Evolutionary conservation across 257 asterid species (phyloP).

Genomic region (Solanum paucissectum): DNA sequence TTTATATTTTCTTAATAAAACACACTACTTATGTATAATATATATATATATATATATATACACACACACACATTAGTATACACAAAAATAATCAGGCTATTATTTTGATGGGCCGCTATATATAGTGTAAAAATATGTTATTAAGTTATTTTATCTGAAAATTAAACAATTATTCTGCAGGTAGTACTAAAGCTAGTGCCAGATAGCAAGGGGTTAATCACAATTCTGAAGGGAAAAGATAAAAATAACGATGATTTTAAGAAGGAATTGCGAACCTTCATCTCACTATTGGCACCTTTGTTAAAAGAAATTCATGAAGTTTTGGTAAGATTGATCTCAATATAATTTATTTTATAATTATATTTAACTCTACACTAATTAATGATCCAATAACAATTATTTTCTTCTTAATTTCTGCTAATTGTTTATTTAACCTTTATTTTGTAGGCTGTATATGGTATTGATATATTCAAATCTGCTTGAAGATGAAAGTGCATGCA

Average conservation of each 20-base stretch:
- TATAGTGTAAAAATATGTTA: background rate
- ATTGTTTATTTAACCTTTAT: background rate
- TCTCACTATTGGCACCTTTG: slow-evolving; percentile 39
- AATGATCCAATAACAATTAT: background rate
- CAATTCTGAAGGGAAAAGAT: slow-evolving; percentile 44
- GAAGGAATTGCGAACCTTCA: slow-evolving; percentile 35
- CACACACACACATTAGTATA: background rate
- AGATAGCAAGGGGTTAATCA: slow-evolving; percentile 29
- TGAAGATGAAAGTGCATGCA: slow-evolving; percentile 13
- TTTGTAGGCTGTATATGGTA: slow-evolving; percentile 43
- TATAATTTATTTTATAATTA: too few relatives aligned
- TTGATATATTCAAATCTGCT: slow-evolving; percentile 53
- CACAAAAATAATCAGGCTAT: background rate
- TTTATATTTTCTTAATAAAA: too few relatives aligned
- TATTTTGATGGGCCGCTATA: background rate
- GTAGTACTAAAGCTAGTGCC: slow-evolving; percentile 72
- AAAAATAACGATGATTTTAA: slow-evolving; percentile 37
- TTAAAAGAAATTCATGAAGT: slow-evolving; percentile 42
- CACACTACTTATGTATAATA: background rate
- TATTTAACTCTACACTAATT: background rate
- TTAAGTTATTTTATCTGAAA: background rate
- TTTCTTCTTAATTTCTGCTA: too few relatives aligned
- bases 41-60: background rate
- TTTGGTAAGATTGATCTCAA: slow-evolving; percentile 32
- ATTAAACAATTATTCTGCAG: slow-evolving; percentile 10